Base-by-base conservation (phyloP, 106 monocot genomes). In the Dendrobium nobile region DNA sequence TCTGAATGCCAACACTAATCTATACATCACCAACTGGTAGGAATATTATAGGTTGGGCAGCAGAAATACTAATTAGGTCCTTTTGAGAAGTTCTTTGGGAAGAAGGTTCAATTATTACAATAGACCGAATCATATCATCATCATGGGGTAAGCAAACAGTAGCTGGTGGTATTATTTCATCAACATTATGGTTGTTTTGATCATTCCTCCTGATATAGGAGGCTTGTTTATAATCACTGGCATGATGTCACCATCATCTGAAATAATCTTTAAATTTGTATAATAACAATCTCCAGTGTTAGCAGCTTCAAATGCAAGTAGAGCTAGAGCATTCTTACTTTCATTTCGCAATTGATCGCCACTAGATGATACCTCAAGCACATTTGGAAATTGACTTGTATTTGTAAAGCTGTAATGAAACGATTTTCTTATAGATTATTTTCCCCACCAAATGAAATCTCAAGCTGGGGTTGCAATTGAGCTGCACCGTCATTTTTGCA, bases 1-100 rank as follows among this genome's bases (percentile, higher is more conserved):
- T 73, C 40, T 22, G 74, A 45, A 47, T 78, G 10, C 42, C 58
- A 3, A 84, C 22, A 73, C 74, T 33, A 28, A 91, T 75, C 19
- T 44, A 43, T 44, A 74, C 74, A 44, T 74, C 74, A 41, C 74
- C 74, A 19, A 19, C 74, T 6, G 74, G 74, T 7, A 74, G 19
- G 2, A 41, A 5, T 20, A 74, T 20, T 5, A 43, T 74, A 41
- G n/a, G 19, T 9, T 4, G 41, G 19, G 43, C 17, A 74, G 74
- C 17, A 42, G 74, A 74, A 74, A 74, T 44, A 44, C 20, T 44
- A 42, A 74, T 20, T 44, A 42, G 19, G 41, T 44, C 43, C 41
- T 41, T 42, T 74, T 74, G 74, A 74, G 43, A 74, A 74, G 43
- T 37, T 70, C 37, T 11, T 33, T 70, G 70, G 11, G 70, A 37